Evolutionary conservation across 345 rosid species (phyloP).

Genomic region (Euphorbia tirucalli): DNA sequence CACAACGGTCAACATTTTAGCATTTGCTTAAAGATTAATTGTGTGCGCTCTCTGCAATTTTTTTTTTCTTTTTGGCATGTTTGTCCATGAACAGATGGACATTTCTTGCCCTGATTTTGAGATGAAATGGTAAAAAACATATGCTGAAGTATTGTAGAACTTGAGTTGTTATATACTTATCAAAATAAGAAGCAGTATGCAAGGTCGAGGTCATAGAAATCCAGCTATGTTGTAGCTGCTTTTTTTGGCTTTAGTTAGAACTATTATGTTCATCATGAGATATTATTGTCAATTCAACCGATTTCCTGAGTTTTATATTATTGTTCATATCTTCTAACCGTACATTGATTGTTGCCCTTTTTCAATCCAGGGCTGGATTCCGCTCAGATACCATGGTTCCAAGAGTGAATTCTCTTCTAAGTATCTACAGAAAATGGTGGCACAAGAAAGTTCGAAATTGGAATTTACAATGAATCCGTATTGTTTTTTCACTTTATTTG

Average conservation of each 20-base stretch:
- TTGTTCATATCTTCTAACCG: not conserved
- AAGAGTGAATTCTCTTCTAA: constrained; percentile 59
- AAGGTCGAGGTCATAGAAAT: not conserved
- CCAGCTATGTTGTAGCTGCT: not conserved
- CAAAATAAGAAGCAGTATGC: not conserved
- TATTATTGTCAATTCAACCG: not conserved
- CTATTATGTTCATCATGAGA: not conserved
- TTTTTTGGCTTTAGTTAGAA: not conserved
- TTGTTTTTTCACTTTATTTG: constrained; percentile 21
- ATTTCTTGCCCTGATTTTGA: not conserved
- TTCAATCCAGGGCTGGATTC: constrained; percentile 58
- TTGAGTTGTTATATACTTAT: not conserved
- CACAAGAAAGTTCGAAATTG: constrained; percentile 47
- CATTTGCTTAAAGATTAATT: not conserved
- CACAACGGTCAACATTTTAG: not conserved
- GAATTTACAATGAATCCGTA: constrained; percentile 75
- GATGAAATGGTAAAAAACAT: not conserved
- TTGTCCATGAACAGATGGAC: not conserved
- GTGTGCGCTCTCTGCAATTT: not conserved
- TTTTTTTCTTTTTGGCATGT: not conserved
- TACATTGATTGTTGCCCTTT: constrained; percentile 19
- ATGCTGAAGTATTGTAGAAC: not conserved
- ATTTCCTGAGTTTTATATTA: not conserved
- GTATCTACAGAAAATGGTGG: constrained; percentile 58
- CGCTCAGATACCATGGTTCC: constrained; percentile 70